phyloP scores from a whole-genome alignment of 345 rosid genomes.

The Gossypium bickii region DNA sequence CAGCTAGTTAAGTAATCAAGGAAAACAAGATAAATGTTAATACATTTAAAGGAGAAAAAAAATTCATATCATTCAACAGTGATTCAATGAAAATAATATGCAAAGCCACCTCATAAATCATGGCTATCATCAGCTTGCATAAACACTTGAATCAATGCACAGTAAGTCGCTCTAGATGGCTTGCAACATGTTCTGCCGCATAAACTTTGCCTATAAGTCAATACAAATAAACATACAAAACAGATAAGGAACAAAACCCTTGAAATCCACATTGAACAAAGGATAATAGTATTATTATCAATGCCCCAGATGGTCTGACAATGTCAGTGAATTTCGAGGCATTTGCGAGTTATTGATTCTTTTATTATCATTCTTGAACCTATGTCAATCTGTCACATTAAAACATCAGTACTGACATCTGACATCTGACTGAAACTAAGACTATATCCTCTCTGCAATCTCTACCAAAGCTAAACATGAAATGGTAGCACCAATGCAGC shows the following conservation, averaged over 20 bases:
- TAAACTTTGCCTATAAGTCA: neutral
- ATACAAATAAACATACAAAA: neutral
- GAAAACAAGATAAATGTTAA: neutral
- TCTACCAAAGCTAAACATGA: neutral
- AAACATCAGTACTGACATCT: neutral
- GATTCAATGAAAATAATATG: neutral
- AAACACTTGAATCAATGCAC: neutral
- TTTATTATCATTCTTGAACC: neutral
- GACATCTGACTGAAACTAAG: neutral
- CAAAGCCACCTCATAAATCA: constrained; percentile 2
- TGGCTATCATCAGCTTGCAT: neutral
- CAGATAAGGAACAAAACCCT: neutral
- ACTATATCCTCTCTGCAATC: neutral
- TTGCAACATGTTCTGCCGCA: neutral
- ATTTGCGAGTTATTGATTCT: neutral
- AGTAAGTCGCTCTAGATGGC: neutral
- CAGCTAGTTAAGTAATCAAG: neutral
- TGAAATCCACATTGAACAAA: neutral
- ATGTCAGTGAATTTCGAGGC: neutral
- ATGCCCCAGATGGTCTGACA: neutral
- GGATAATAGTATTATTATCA: neutral
- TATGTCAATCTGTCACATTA: neutral
- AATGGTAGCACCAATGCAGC: constrained; percentile 8
- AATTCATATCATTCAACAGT: neutral
- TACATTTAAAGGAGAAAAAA: neutral